A percentile compares a stretch with the other conserved stretches of the same genome.
These are phyloP conservation scores for Krasilnikovozyma curviuscula DNA, from an alignment of 768 basidiomycete genomes.

Conservation along the genomic window DNA sequence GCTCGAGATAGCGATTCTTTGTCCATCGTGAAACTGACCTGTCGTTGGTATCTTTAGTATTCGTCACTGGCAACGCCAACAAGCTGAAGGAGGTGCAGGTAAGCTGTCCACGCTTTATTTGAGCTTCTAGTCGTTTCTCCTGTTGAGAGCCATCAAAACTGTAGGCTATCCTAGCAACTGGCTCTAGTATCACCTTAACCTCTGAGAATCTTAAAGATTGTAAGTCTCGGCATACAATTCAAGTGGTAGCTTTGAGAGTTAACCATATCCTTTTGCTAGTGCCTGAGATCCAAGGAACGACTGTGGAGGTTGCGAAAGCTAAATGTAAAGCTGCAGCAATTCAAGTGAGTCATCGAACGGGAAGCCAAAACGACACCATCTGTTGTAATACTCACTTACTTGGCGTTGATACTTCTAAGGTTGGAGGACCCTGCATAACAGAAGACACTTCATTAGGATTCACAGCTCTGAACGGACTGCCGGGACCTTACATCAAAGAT, in stretches of 20 bases:
- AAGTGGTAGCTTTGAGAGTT: too few species aligned
- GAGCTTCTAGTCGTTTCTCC: neutral
- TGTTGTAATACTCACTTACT: neutral
- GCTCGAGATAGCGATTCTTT: neutral
- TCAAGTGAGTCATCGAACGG: slow-evolving; percentile 33
- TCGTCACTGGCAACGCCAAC: slow-evolving; percentile 86
- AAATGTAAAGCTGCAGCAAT: slow-evolving; percentile 77
- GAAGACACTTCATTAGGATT: slow-evolving; percentile 89
- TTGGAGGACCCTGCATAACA: slow-evolving; percentile 32
- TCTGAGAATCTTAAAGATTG: slow-evolving; percentile 55
- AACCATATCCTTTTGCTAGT: slow-evolving; percentile 33
- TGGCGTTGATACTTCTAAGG: slow-evolving; percentile 15
- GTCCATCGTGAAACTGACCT: neutral
- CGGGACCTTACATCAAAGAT: slow-evolving; percentile 92
- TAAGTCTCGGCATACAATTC: slow-evolving; percentile 31
- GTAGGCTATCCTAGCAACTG: slow-evolving; percentile 44
- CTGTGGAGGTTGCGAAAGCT: slow-evolving; percentile 65
- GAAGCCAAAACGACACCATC: too few species aligned
- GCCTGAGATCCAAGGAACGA: slow-evolving; percentile 84
- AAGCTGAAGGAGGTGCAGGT: slow-evolving; percentile 67
- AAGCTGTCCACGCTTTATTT: neutral
- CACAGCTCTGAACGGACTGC: slow-evolving; percentile 69
- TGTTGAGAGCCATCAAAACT: neutral
- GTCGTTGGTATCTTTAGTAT: slow-evolving; percentile 35
- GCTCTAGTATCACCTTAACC: slow-evolving; percentile 53